Evolutionary conservation across 2,329 filamentous ascomycete species (phyloP).

Genomic region (Plenodomus tracheiphilus): DNA sequence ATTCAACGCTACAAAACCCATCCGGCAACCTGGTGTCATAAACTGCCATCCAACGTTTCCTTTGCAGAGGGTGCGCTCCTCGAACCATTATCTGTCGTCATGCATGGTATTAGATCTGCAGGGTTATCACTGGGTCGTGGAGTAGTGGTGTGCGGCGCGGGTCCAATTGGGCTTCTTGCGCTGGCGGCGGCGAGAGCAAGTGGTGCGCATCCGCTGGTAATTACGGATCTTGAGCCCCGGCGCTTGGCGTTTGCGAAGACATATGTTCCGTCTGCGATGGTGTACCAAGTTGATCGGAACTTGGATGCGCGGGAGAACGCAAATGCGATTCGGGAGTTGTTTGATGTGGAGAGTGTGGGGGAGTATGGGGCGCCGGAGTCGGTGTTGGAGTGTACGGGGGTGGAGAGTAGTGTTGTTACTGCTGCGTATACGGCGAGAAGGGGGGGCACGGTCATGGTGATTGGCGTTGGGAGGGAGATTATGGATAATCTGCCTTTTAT

Average conservation of each 20-base stretch:
- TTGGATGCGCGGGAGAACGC: constrained; percentile 56
- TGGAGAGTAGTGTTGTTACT: constrained; percentile 65
- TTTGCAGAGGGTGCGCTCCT: constrained; percentile 65
- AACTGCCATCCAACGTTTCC: constrained; percentile 58
- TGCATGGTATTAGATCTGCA: constrained; percentile 62
- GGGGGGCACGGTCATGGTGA: constrained; percentile 65
- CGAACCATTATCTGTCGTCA: constrained; percentile 65
- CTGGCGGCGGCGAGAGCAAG: constrained; percentile 64
- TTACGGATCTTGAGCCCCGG: constrained; percentile 63
- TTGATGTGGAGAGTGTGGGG: constrained; percentile 47
- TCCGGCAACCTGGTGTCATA: constrained; percentile 58
- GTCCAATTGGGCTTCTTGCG: constrained; percentile 66
- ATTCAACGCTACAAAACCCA: constrained; percentile 66
- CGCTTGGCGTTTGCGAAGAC: constrained; percentile 62
- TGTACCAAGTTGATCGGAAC: constrained; percentile 57
- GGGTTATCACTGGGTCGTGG: constrained; percentile 59
- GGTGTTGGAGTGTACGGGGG: constrained; percentile 68
- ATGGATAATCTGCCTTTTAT: constrained; percentile 71
- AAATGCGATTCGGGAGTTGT: constrained; percentile 57
- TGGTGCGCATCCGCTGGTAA: constrained; percentile 65
- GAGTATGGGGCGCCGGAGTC: constrained; percentile 63
- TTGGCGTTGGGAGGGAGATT: constrained; percentile 63
- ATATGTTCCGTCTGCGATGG: constrained; percentile 58
- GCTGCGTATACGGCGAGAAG: constrained; percentile 61
- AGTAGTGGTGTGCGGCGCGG: constrained; percentile 61